Percentiles rank a stretch among this genome's conserved stretches.
phyloP scores from a whole-genome alignment of 2,329 filamentous ascomycete species.

The Bisporella sp. region DNA sequence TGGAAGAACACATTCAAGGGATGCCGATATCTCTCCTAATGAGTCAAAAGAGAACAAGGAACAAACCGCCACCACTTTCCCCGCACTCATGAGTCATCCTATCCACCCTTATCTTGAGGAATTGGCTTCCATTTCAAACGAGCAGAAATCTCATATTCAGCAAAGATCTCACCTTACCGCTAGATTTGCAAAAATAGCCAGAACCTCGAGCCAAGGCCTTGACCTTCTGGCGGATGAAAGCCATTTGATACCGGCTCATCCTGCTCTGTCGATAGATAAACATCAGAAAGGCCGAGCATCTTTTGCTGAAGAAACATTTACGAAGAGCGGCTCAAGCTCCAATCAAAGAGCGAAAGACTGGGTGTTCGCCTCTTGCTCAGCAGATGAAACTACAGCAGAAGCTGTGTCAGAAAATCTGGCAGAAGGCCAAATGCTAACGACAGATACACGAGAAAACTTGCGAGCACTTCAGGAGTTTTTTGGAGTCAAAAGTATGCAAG shows the following conservation, averaged over 20 bases:
- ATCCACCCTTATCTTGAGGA: slow-evolving; percentile 49
- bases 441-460: slow-evolving; percentile 42
- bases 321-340: slow-evolving; percentile 33
- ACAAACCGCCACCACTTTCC: slow-evolving; percentile 4
- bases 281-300: slow-evolving; percentile 28
- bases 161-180: slow-evolving; percentile 52
- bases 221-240: slow-evolving; percentile 54
- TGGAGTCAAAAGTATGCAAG: slow-evolving; percentile 21
- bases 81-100: slow-evolving; percentile 32
- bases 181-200: slow-evolving; percentile 42
- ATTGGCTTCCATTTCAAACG: slow-evolving; percentile 44
- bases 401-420: slow-evolving; percentile 53
- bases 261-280: slow-evolving; percentile 30
- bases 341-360: slow-evolving; percentile 45
- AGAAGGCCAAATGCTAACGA: slow-evolving; percentile 47
- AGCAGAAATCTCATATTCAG: slow-evolving; percentile 49
- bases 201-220: slow-evolving; percentile 42
- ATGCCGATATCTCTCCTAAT: not conserved
- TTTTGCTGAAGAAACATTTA: slow-evolving; percentile 36
- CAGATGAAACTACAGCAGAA: slow-evolving; percentile 52
- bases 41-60: slow-evolving; percentile 1
- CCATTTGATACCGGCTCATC: slow-evolving; percentile 48
- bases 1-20: not conserved
- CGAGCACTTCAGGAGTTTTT: slow-evolving; percentile 43
- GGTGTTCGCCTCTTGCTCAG: slow-evolving; percentile 52